A percentile compares a stretch with the other conserved stretches of the same genome.
Conservation (phyloP, 768 basidiomycete species). For the Tylopilus sp. region DNA sequence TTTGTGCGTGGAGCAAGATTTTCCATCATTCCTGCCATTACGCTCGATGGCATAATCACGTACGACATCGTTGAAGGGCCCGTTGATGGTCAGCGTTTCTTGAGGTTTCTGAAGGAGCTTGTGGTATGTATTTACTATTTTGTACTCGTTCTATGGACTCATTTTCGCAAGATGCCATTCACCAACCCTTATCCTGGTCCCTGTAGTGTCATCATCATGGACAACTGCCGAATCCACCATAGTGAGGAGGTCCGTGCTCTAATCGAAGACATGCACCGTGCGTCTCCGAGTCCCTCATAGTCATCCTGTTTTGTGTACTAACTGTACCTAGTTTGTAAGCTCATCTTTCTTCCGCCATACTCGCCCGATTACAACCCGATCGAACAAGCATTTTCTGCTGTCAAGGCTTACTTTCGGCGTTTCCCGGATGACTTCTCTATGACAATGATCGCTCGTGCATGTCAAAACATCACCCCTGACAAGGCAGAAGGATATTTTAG, state of each 20-base stretch:
- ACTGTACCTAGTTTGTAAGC: background rate
- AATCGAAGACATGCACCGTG: slow-evolving; percentile 19
- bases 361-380: no score
- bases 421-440: background rate
- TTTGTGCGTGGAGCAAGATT: background rate
- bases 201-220: slow-evolving; percentile 16
- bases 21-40: slow-evolving; percentile 19
- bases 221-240: slow-evolving; percentile 28
- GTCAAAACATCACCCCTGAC: no score
- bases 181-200: slow-evolving; percentile 1
- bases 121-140: no score
- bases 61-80: slow-evolving; percentile 17
- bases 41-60: slow-evolving; percentile 18
- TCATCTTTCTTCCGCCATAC: no score
- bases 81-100: slow-evolving; percentile 6
- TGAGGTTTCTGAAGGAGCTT: slow-evolving; percentile 6
- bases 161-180: no score
- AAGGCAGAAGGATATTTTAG: no score
- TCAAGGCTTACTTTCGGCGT: background rate
- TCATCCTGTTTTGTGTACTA: background rate
- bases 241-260: slow-evolving; percentile 17
- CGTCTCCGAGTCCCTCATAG: background rate
- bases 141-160: no score
- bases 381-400: slow-evolving; percentile 8
- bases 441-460: no score